Evolutionary conservation across 495 filamentous ascomycete species (phyloP).

Genomic region (Entonaema liquescens): DNA sequence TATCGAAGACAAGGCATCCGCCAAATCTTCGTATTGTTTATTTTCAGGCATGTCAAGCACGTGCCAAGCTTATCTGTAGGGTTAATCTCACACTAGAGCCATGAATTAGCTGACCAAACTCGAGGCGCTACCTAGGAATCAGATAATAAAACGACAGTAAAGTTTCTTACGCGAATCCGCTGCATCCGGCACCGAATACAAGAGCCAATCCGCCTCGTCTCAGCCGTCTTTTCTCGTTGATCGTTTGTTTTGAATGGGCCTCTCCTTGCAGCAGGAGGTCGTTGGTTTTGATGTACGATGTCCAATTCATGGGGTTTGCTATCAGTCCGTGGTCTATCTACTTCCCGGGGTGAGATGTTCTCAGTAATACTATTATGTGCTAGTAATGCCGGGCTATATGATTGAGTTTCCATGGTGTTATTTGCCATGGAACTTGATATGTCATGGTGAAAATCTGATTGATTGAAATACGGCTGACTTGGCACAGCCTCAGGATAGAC

Average conservation of each 20-base stretch:
- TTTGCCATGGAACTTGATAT: slow-evolving; percentile 35
- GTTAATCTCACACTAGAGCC: slow-evolving; percentile 56
- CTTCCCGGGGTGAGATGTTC: slow-evolving; percentile 17
- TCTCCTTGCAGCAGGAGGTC: slow-evolving; percentile 51
- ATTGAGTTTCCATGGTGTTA: slow-evolving; percentile 31
- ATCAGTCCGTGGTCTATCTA: slow-evolving; percentile 27
- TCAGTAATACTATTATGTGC: slow-evolving; percentile 31
- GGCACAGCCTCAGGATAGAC: slow-evolving; percentile 51
- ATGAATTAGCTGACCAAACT: slow-evolving; percentile 18
- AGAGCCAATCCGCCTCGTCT: slow-evolving; percentile 59
- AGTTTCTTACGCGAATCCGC: slow-evolving; percentile 58
- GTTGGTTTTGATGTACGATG: slow-evolving; percentile 43
- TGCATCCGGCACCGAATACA: slow-evolving; percentile 64
- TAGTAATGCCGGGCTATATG: slow-evolving; percentile 16
- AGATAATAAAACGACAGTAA: slow-evolving; percentile 8
- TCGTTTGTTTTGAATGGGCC: slow-evolving; percentile 58
- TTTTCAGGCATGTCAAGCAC: slow-evolving; percentile 59
- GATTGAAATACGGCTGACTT: slow-evolving; percentile 41
- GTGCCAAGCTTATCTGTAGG: slow-evolving; percentile 51
- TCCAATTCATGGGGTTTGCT: slow-evolving; percentile 40
- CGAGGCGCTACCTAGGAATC: neutral
- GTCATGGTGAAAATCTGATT: slow-evolving; percentile 31
- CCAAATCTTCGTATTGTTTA: slow-evolving; percentile 52
- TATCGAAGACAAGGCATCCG: slow-evolving; percentile 58
- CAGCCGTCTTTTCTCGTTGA: slow-evolving; percentile 57